Base-by-base conservation (phyloP, 2,329 filamentous ascomycete species). In the Harringtonia lauricola region DNA sequence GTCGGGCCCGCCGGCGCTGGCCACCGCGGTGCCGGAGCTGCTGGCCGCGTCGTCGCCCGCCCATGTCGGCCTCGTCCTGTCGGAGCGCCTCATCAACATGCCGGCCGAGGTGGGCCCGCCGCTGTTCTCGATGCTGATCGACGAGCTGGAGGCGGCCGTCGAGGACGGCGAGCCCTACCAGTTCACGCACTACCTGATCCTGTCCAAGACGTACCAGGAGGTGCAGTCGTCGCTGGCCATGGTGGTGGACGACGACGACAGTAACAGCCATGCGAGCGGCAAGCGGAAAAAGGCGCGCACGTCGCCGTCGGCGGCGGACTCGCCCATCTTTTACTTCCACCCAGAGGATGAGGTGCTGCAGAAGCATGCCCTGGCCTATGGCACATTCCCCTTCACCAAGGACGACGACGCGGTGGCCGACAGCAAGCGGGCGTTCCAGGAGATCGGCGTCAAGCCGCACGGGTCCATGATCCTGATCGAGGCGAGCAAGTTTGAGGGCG, bases 51-150 rank as follows among this genome's bases (percentile, higher is more conserved):
- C 17, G 8, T 14, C 14, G 2, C 13, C 28, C 5, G 28, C 48
- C 4, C 79, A 87, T 44, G 75, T 95, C 45, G 92, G 88, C 4
- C 68, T 98, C 15, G 75, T 98, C 24, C 71, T 98, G n/a, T 86
- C 87, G 3, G 92, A 98, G 63, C 80, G 90, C 19, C 71, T 96
- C 55, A 88, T 98, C 69, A 98, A 98, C 67, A 89, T 95, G 71
- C 92, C 92, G n/a, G 72, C 86, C 15, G 86, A 96, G 63, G 81
- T 95, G 50, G 79, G 88, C 14, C 90, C 92, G 26, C 90, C 92
- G 4, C 84, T 96, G 78, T 96, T 95, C 72, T 79, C 74, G 41
- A 95, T 95, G 87, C 76, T 98, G 41, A 69, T 86, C 39, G 88
- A 96, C 58, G 92, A 98, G 71, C 81, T 98, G 41, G 73, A 83